A percentile compares a stretch with the other conserved stretches of the same genome.
These are phyloP conservation scores for Pyrenopolyporus hunteri DNA, from an alignment of 495 filamentous ascomycete species.

Conservation along the genomic window DNA sequence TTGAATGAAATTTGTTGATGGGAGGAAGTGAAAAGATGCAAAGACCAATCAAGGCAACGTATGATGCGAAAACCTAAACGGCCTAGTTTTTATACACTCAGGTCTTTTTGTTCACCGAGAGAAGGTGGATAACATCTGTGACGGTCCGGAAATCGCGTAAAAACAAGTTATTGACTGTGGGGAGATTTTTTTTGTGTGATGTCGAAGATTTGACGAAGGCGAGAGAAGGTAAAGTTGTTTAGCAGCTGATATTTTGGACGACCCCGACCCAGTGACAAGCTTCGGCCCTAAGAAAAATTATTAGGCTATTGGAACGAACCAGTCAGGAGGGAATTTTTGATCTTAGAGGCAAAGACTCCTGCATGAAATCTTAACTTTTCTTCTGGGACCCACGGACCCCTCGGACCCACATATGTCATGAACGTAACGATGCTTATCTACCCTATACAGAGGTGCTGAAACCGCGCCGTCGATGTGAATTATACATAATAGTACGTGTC, in stretches of 20 bases:
- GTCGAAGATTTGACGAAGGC: background rate
- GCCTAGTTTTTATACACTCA: no score
- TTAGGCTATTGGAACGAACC: slow-evolving; percentile 23
- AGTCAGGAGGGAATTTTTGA: slow-evolving; percentile 27
- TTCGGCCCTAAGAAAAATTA: slow-evolving; percentile 23
- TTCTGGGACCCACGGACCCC: slow-evolving; percentile 13
- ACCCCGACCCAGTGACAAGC: slow-evolving; percentile 17
- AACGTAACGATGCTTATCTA: background rate
- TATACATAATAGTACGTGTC: background rate
- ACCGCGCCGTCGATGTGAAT: background rate
- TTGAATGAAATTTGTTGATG: background rate
- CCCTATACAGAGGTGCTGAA: no score
- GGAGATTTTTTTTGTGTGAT: slow-evolving; percentile 3
- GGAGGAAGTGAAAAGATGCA: background rate
- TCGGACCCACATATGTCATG: slow-evolving; percentile 6
- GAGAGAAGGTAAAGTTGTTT: background rate
- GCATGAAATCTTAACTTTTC: slow-evolving; percentile 33
- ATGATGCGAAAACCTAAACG: background rate
- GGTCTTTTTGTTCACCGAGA: background rate
- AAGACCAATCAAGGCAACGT: background rate
- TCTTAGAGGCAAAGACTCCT: slow-evolving; percentile 28
- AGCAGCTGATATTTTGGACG: slow-evolving; percentile 18
- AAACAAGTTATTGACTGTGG: background rate
- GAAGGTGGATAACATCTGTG: slow-evolving; percentile 1
- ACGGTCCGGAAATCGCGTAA: background rate